phyloP scores from a whole-genome alignment of 2,329 filamentous ascomycete genomes.

The Massarina eburnea region DNA sequence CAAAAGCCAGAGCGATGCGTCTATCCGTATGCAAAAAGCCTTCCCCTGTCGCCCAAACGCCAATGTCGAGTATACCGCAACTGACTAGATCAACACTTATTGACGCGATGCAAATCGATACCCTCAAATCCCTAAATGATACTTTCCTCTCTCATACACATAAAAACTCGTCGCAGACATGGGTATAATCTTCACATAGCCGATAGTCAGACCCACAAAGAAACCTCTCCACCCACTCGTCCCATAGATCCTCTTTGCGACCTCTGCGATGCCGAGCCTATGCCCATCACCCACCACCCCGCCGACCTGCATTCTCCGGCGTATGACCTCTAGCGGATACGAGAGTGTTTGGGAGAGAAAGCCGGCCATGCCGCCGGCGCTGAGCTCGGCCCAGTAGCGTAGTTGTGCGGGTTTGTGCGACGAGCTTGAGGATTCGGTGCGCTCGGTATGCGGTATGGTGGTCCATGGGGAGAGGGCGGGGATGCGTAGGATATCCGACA shows the following conservation, averaged over 20 bases:
- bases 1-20: not conserved
- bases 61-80: not conserved
- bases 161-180: slow-evolving; percentile 77
- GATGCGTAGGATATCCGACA: slow-evolving; percentile 78
- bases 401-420: slow-evolving; percentile 67
- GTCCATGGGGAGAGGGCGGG: slow-evolving; percentile 71
- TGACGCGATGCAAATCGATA: not conserved
- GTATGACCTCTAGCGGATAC: slow-evolving; percentile 90
- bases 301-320: slow-evolving; percentile 92
- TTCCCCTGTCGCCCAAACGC: not conserved
- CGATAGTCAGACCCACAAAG: slow-evolving; percentile 90
- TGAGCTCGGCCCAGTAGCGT: slow-evolving; percentile 82
- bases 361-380: slow-evolving; percentile 81
- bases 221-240: slow-evolving; percentile 81
- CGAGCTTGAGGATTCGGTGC: slow-evolving; percentile 38
- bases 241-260: slow-evolving; percentile 69
- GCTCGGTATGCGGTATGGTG: slow-evolving; percentile 64
- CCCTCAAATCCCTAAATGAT: slow-evolving; percentile 52
- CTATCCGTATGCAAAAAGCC: not conserved
- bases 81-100: not conserved
- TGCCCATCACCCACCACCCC: slow-evolving; percentile 91
- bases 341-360: slow-evolving; percentile 88
- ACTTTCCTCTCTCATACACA: slow-evolving; percentile 66
- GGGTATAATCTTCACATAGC: slow-evolving; percentile 91
- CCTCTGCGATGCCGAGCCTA: slow-evolving; percentile 75